Evolutionary conservation across 176 grass and related monocot genomes (phyloP), one percentile per base, ranked within the genome.

Genomic region (Panicum miliaceum): DNA sequence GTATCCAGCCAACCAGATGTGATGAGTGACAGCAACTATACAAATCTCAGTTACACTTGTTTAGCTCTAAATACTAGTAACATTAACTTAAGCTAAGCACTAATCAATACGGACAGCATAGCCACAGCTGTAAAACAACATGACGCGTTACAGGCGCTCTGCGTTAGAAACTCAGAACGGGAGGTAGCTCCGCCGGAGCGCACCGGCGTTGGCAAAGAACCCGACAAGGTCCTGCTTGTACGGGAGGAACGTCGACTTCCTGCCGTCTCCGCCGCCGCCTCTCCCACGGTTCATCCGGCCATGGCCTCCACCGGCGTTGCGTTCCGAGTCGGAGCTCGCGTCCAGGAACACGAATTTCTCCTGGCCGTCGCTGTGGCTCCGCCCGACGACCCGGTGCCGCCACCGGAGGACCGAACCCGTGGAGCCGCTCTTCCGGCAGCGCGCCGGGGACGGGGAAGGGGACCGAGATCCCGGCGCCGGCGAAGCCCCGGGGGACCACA

Each of bases 361-460:
- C 86, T 91, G 91, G n/a, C 95, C 92, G 78, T 94, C 95, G 86
- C 95, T 93, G 26, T 88, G 84, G 90, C 92, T 94, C 43, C 90
- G 84, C 6, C 86, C 76, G 48, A 92, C 12, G 41, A 84, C 75
- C n/a, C 88, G 82, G 69, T 90, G 87, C 29, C 77, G 73, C 95
- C 95, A 97, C 84, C 89, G 82, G 64, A 91, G 29, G 20, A 92
- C 54, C 20, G 92, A 97, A 22, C 95, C 95, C 8, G 92, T 95
- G 63, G 92, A 98, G 3, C 87, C 64, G 54, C 92, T 93, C 80
- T 92, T 95, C 45, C 64, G 80, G 75, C 89, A 93, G 43, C 85
- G 46, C 52, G 80, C 16, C 18, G 82, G 69, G 68, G 68, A 47
- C 41, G 42, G 0, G 12, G 56, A 68, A 16, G 48, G 16, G 1